Evolutionary conservation across 1,284 basidiomycete genomes (phyloP).

Genomic region (Leccinum variabile): DNA sequence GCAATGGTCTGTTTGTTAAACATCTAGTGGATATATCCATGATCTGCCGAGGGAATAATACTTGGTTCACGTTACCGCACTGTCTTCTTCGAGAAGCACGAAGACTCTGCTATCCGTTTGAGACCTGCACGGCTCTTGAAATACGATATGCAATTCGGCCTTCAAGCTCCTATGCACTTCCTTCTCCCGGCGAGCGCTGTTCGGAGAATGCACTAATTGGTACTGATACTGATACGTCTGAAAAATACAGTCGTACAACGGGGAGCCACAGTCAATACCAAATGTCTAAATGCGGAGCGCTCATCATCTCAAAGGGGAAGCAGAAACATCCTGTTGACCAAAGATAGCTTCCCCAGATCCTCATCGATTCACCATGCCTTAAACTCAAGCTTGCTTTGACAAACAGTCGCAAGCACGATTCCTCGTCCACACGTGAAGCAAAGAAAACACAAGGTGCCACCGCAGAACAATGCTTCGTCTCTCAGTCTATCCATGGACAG

Average conservation of each 20-base stretch:
- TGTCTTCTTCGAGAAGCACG: neutral
- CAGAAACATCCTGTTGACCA: neutral
- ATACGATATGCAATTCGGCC: too few relatives aligned
- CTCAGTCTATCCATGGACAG: neutral
- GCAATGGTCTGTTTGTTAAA: neutral
- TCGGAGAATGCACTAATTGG: too few relatives aligned
- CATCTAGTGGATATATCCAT: neutral
- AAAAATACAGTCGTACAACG: too few relatives aligned
- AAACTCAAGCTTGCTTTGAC: too few relatives aligned
- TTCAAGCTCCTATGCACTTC: too few relatives aligned
- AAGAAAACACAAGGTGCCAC: conserved; percentile 16
- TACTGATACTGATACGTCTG: too few relatives aligned
- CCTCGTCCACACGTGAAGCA: conserved; percentile 34
- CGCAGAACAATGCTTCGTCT: neutral
- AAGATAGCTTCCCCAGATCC: neutral
- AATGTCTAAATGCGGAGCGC: neutral
- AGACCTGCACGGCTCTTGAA: neutral
- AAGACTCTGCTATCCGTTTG: neutral
- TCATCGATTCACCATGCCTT: too few relatives aligned
- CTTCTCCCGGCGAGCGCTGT: too few relatives aligned
- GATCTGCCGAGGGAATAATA: conserved; percentile 12
- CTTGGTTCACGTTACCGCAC: neutral
- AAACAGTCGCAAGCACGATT: conserved; percentile 13
- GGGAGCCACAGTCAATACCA: too few relatives aligned
- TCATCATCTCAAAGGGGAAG: neutral